Percentiles rank a stretch among this genome's conserved stretches.
phyloP scores from a whole-genome alignment of 176 grass and related monocot species.

The Zoysia japonica region DNA sequence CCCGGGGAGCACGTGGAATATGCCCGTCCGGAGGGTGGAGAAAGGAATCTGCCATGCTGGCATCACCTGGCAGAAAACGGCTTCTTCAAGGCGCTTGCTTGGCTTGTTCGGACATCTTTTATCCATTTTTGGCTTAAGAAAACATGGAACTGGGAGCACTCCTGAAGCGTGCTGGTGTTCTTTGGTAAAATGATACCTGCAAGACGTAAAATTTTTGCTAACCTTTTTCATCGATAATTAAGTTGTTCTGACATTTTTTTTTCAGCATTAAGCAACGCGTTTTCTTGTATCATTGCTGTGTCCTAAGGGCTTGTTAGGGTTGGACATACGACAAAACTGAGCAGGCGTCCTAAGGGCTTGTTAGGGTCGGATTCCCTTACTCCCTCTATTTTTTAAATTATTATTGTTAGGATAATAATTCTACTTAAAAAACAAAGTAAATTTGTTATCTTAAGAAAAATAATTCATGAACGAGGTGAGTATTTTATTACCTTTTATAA shows the following conservation, averaged over 20 bases:
- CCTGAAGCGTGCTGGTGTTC: too few relatives aligned
- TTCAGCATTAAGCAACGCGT: background rate
- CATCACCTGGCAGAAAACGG: background rate
- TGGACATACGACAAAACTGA: too few relatives aligned
- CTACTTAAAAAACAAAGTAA: too few relatives aligned
- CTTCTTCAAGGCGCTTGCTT: background rate
- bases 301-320: too few relatives aligned
- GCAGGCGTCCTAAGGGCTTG: too few relatives aligned
- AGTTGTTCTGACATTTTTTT: background rate
- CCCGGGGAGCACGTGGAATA: constrained; percentile 22
- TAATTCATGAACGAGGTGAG: too few relatives aligned
- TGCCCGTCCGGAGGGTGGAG: background rate
- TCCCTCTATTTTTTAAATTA: too few relatives aligned
- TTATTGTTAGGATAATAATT: too few relatives aligned
- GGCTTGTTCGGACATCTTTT: background rate
- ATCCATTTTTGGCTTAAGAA: background rate
- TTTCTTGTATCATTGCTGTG: too few relatives aligned
- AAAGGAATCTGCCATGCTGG: constrained; percentile 36
- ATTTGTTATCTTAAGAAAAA: too few relatives aligned
- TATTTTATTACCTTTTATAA: background rate
- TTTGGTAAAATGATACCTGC: too few relatives aligned
- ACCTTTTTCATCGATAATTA: background rate
- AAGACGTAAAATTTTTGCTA: background rate
- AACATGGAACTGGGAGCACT: background rate
- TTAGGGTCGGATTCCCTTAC: too few relatives aligned